Percentiles rank a stretch among this genome's conserved stretches.
These are phyloP conservation scores for Xylaria castorea DNA, from an alignment of 495 filamentous ascomycete genomes.

Conservation along the genomic window DNA sequence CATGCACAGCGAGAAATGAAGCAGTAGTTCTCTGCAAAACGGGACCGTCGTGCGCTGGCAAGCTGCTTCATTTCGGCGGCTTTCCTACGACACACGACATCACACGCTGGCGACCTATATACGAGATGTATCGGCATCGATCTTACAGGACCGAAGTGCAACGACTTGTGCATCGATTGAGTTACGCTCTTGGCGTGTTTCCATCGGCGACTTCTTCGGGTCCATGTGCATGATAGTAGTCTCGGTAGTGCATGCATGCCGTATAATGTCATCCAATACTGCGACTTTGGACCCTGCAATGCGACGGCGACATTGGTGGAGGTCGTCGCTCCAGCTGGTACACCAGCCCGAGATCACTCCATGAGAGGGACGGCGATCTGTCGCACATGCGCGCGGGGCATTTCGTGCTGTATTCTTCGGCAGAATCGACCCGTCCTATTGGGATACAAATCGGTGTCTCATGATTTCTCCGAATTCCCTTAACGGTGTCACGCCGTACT, in stretches of 20 bases:
- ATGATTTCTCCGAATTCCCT: slow-evolving; percentile 24
- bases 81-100: slow-evolving; percentile 10
- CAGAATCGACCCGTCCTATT: slow-evolving; percentile 26
- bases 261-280: neutral
- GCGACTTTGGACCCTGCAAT: slow-evolving; percentile 15
- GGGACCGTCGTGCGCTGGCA: slow-evolving; percentile 11
- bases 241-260: slow-evolving; percentile 9
- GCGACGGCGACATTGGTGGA: slow-evolving; percentile 19
- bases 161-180: slow-evolving; percentile 1
- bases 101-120: neutral
- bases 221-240: slow-evolving; percentile 8
- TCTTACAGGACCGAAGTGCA: neutral
- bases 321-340: neutral
- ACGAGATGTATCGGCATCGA: slow-evolving; percentile 19
- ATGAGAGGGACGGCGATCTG: slow-evolving; percentile 12
- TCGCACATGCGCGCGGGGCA: slow-evolving; percentile 9
- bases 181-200: neutral
- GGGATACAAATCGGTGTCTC: slow-evolving; percentile 24
- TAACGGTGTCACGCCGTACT: slow-evolving; percentile 17
- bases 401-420: slow-evolving; percentile 20
- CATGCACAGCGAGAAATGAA: slow-evolving; percentile 22
- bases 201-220: neutral
- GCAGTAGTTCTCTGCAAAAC: slow-evolving; percentile 21
- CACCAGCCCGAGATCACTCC: slow-evolving; percentile 14
- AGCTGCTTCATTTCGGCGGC: slow-evolving; percentile 20